Evolutionary conservation across 345 rosid species (phyloP), one percentile per base, ranked within the genome.

Genomic region (Passiflora organensis): DNA sequence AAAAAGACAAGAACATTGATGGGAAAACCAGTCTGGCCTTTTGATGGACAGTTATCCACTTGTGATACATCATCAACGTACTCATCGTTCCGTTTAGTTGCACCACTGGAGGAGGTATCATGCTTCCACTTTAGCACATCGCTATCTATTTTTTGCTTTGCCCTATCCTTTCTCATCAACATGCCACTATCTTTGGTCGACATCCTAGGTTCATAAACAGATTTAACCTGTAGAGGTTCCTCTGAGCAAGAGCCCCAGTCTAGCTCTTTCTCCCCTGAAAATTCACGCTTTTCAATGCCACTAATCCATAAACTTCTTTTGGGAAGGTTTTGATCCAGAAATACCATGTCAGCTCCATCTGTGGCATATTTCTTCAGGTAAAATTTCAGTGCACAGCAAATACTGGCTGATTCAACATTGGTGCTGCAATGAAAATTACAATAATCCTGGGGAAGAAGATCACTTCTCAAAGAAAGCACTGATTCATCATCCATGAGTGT

Each of bases 291-390:
- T 1, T 4, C 36, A 15, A 14, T 2, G 32, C 24, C 53, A 43
- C 47, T 42, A 32, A 21, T 10, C 4, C 56, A 13, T 25, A 25
- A 50, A n/a, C 6, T 58, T 34, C 6, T 13, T 47, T 24, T 63
- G 51, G 44, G 18, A 13, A 21, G 42, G 19, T 65, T 72, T 47
- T 32, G 16, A 53, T 76, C 73, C 42, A 63, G 44, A 20, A 77
- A 43, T 41, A 60, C 36, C 19, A 13, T 53, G 51, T 66, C 76
- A 52, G 62, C 65, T 32, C 71, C 76, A 24, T 63, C 25, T 22
- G 66, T n/a, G 19, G 50, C 58, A 25, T 47, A 37, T 36, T 53
- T 72, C 56, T 68, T 34, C 0, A 69, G 36, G 28, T 32, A 53
- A 45, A 41, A 34, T 53, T 65, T 69, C 4, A 62, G 39, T 34